Evolutionary conservation across 495 filamentous ascomycete genomes (phyloP).

Genomic region (Penicillium lagena): DNA sequence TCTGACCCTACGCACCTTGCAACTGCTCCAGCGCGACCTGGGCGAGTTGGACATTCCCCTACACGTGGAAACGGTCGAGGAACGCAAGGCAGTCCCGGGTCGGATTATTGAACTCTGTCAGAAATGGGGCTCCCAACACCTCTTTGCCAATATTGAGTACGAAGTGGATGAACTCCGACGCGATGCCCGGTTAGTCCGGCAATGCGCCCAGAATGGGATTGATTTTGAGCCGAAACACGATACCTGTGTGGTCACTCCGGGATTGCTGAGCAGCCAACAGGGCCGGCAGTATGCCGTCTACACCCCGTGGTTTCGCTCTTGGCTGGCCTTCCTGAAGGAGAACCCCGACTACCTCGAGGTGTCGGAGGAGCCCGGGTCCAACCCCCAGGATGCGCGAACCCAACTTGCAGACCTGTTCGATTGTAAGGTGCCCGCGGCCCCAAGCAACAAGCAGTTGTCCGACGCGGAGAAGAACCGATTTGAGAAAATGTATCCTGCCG

Average conservation of each 20-base stretch:
- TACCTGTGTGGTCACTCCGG: constrained; percentile 75
- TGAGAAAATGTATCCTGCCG: constrained; percentile 63
- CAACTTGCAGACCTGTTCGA: constrained; percentile 57
- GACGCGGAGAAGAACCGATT: constrained; percentile 53
- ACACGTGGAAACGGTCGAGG: constrained; percentile 64
- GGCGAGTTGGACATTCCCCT: constrained; percentile 71
- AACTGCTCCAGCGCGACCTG: constrained; percentile 59
- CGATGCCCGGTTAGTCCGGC: constrained; percentile 59
- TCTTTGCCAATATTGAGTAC: constrained; percentile 54
- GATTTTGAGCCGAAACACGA: constrained; percentile 65
- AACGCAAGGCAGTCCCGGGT: constrained; percentile 53
- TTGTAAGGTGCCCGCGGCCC: constrained; percentile 52
- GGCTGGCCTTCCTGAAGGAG: constrained; percentile 64
- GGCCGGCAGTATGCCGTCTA: constrained; percentile 84
- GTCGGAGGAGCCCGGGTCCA: constrained; percentile 52
- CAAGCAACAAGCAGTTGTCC: constrained; percentile 57
- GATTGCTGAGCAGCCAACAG: constrained; percentile 50
- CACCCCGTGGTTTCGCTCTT: constrained; percentile 72
- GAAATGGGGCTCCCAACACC: constrained; percentile 64
- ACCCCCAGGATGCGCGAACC: constrained; percentile 48
- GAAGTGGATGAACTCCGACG: constrained; percentile 58
- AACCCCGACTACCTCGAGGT: constrained; percentile 59
- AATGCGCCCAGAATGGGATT: constrained; percentile 54
- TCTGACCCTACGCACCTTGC: constrained; percentile 66
- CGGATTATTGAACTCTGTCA: constrained; percentile 64